These are phyloP conservation scores for Apiotrichum siamense DNA, from an alignment of 1,284 basidiomycete species.

Conservation along the genomic window DNA sequence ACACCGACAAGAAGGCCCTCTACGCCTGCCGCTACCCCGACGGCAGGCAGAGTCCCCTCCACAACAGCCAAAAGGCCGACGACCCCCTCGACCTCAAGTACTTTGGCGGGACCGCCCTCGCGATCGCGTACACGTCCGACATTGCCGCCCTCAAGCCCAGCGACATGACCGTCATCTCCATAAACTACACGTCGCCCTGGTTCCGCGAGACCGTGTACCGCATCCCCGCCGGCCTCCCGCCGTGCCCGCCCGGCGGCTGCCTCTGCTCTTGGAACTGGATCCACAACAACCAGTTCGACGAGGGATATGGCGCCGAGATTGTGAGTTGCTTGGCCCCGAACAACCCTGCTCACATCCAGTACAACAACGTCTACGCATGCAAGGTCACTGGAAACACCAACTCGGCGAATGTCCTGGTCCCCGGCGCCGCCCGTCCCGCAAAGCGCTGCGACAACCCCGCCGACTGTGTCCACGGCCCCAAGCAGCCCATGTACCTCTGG, in stretches of 20 bases:
- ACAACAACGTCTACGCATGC: conserved; percentile 72
- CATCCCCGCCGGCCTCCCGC: conserved; percentile 52
- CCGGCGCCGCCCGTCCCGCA: conserved; percentile 48
- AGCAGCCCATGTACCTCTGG: conserved; percentile 16
- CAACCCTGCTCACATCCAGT: conserved; percentile 34
- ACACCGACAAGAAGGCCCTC: not conserved
- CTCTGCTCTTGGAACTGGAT: conserved; percentile 56
- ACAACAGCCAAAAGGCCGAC: not conserved
- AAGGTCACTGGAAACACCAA: conserved; percentile 51
- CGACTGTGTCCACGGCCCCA: conserved; percentile 33
- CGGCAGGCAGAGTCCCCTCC: not conserved
- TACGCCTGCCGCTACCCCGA: not conserved
- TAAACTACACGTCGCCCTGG: conserved; percentile 54
- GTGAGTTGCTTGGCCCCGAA: not conserved
- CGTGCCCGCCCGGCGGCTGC: conserved; percentile 61
- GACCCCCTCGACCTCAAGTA: not conserved
- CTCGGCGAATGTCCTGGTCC: conserved; percentile 22
- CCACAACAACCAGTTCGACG: not conserved
- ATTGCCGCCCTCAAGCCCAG: conserved; percentile 52
- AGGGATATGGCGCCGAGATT: not conserved
- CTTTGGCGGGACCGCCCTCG: conserved; percentile 13
- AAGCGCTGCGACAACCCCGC: conserved; percentile 30
- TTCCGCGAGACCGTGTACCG: not conserved
- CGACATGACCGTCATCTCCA: conserved; percentile 64
- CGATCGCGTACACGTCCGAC: conserved; percentile 14